Base-by-base conservation (phyloP, 2,329 filamentous ascomycete species). In the Colletotrichum karsti region DNA sequence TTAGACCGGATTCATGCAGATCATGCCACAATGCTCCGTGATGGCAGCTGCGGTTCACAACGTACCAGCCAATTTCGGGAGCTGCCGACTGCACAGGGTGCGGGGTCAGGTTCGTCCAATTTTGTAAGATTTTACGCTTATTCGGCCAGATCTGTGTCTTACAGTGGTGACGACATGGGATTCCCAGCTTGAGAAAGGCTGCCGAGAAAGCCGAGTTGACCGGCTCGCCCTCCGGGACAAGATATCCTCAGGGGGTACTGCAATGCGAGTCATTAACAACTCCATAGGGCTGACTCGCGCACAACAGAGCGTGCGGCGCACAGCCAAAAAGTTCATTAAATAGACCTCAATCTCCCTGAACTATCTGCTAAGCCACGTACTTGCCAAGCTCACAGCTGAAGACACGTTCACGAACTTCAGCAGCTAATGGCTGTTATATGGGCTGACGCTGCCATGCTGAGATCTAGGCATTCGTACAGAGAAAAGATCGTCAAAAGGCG, bases 211-310 rank as follows among this genome's bases (percentile, higher is more conserved):
- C 61, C 61, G 53, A 35, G 12, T 10, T n/a, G n/a, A 12, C 24
- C 42, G 42, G 1, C 30, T 33, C 37, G 22, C 42, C 30, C 61
- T 28, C 54, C 35, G 5, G 28, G 46, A 20, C 41, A 42, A 35
- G 42, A 26, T 35, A 41, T 18, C 8, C 42, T 59, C 62, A 60
- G 46, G 9, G 55, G 62, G 46, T 60, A 26, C 12, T 15, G 18
- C 15, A 18, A 26, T 53, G 62, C 62, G 62, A 65, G 62, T 65
- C 55, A 65, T 59, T 59, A 4, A 4, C 20, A 37, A 37, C 37
- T 65, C 62, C 62, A 60, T 26, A 60, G 30, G 62, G 46, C 55
- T 65, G 62, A 65, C 54, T 65, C 62, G 41, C 26, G 54, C 24
- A n/a, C 7, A 12, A n/a, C 4, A 2, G 15, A 42, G n/a, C 26